Conservation (phyloP, 2,329 filamentous ascomycete genomes). For the Hymenoscyphus repandus region DNA sequence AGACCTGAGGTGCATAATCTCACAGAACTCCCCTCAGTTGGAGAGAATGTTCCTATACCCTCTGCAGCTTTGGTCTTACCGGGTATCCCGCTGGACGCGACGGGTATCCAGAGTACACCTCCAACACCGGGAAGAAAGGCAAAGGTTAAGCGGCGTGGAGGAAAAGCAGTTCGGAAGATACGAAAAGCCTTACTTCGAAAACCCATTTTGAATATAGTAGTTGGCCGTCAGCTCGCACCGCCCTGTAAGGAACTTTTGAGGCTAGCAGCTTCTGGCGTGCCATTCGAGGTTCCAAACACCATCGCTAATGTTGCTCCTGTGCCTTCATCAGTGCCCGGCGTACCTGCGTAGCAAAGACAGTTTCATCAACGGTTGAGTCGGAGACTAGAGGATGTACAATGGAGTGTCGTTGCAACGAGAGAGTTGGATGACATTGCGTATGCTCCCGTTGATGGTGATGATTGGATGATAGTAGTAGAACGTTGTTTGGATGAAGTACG, state of each 20-base stretch:
- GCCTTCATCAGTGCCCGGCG: too few relatives aligned
- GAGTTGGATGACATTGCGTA: constrained; percentile 14
- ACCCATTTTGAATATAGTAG: constrained; percentile 18
- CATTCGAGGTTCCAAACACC: constrained; percentile 5
- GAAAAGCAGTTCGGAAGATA: constrained; percentile 9
- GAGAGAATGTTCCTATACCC: not conserved
- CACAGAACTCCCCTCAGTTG: not conserved
- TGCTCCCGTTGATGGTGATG: not conserved
- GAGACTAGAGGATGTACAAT: constrained; percentile 11
- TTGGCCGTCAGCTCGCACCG: constrained; percentile 24
- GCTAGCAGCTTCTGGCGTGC: constrained; percentile 12
- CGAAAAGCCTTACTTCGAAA: constrained; percentile 17
- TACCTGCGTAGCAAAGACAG: constrained; percentile 16
- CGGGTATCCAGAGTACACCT: not conserved
- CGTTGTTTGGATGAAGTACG: too few relatives aligned
- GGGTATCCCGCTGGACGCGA: not conserved
- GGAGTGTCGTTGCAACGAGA: constrained; percentile 10
- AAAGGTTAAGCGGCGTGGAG: not conserved
- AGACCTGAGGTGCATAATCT: not conserved
- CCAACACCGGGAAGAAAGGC: not conserved
- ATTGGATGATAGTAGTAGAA: not conserved
- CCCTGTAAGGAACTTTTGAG: constrained; percentile 19
- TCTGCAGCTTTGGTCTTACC: not conserved
- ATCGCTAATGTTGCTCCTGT: not conserved
- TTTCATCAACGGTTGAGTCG: constrained; percentile 12